A percentile compares a stretch with the other conserved stretches of the same genome.
Conservation (phyloP, 2,329 filamentous ascomycete species). For the Coccinonectria pachysandricola region DNA sequence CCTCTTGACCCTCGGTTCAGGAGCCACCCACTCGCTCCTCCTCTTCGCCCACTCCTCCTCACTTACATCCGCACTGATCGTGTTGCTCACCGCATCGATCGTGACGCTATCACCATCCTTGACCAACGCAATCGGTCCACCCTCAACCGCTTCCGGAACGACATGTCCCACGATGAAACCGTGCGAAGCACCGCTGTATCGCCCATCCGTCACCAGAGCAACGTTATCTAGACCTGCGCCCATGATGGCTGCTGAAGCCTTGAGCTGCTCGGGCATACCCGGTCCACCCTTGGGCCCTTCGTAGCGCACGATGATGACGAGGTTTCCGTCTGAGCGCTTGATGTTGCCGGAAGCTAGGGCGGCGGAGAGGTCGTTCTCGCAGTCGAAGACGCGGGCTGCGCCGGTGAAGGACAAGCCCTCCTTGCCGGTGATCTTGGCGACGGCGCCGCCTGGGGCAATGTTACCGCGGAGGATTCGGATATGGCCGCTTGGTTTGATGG, state of each 20-base stretch:
- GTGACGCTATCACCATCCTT: slow-evolving; percentile 71
- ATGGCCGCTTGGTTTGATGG: slow-evolving; percentile 77
- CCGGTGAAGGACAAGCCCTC: slow-evolving; percentile 78
- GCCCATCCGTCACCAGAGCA: slow-evolving; percentile 82
- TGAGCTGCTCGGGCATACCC: slow-evolving; percentile 92
- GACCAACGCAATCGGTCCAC: slow-evolving; percentile 80
- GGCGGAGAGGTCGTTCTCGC: slow-evolving; percentile 67
- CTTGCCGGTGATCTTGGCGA: slow-evolving; percentile 95
- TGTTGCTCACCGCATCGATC: slow-evolving; percentile 75
- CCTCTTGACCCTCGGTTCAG: slow-evolving; percentile 62
- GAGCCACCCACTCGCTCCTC: slow-evolving; percentile 57
- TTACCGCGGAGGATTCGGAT: slow-evolving; percentile 83
- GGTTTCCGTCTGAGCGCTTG: slow-evolving; percentile 51
- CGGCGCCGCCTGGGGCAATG: slow-evolving; percentile 76
- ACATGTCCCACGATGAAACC: slow-evolving; percentile 94
- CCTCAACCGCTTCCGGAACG: slow-evolving; percentile 78
- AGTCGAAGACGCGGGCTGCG: slow-evolving; percentile 74
- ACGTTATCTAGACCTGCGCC: slow-evolving; percentile 81
- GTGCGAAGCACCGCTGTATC: slow-evolving; percentile 81
- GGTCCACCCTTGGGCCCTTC: slow-evolving; percentile 90
- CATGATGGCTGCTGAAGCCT: slow-evolving; percentile 83
- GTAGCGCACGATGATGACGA: slow-evolving; percentile 85
- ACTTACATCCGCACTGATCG: slow-evolving; percentile 56
- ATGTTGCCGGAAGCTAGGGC: slow-evolving; percentile 63
- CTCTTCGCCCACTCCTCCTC: slow-evolving; percentile 60